Conservation (phyloP, 441 rosid species). For the Mallotus repandus region DNA sequence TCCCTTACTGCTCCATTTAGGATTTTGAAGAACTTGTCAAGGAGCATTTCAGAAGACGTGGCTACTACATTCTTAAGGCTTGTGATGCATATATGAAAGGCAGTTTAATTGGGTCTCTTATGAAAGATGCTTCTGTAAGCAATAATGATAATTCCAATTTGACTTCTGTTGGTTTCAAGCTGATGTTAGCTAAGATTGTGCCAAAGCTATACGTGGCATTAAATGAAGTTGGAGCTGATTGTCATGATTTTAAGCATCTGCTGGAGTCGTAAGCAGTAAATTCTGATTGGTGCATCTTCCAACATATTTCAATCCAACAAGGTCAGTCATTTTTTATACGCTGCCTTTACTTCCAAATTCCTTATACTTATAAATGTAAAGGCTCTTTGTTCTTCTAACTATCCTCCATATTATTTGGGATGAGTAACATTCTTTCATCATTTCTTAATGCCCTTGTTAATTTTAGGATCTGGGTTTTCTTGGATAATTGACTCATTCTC, state of each 20-base stretch:
- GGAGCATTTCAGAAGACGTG: slow-evolving; percentile 81
- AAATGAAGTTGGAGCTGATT: slow-evolving; percentile 71
- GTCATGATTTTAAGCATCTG: slow-evolving; percentile 68
- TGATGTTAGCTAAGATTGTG: slow-evolving; percentile 82
- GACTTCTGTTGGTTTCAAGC: slow-evolving; percentile 90
- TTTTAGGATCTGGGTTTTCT: slow-evolving; percentile 26
- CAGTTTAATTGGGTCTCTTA: slow-evolving; percentile 76
- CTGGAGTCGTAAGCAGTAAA: slow-evolving; percentile 37
- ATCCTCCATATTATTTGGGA: slow-evolving; percentile 14
- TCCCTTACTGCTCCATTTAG: slow-evolving; percentile 28
- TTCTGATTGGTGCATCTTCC: slow-evolving; percentile 13
- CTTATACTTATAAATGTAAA: slow-evolving; percentile 25
- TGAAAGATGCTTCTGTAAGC: slow-evolving; percentile 56
- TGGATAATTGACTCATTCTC: slow-evolving; percentile 15
- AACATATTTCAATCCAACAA: slow-evolving; percentile 27
- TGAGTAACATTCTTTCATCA: slow-evolving; percentile 16
- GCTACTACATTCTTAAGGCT: slow-evolving; percentile 82
- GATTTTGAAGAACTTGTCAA: slow-evolving; percentile 76
- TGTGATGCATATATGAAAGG: slow-evolving; percentile 94
- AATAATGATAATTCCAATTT: slow-evolving; percentile 48
- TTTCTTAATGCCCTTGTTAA: slow-evolving; percentile 19
- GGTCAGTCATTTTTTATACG: slow-evolving; percentile 27
- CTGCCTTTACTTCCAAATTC: slow-evolving; percentile 23
- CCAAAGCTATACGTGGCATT: slow-evolving; percentile 70
- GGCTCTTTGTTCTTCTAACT: slow-evolving; percentile 15